These are phyloP conservation scores for Xylaria sp. DNA, from an alignment of 2,329 filamentous ascomycete species.

Conservation along the genomic window DNA sequence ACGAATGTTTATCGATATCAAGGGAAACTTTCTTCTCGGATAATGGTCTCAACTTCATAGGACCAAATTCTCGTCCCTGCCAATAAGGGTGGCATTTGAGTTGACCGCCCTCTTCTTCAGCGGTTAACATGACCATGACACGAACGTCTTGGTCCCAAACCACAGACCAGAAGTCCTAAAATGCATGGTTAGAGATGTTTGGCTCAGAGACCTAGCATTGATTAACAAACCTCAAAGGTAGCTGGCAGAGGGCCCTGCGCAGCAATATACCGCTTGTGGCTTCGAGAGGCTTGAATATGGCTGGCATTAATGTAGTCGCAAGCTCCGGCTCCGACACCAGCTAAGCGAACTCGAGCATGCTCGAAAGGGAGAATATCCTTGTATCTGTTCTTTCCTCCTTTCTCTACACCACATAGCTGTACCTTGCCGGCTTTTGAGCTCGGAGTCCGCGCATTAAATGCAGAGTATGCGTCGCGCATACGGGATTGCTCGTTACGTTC, in stretches of 20 bases:
- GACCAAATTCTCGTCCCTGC: slow-evolving; percentile 81
- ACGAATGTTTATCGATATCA: slow-evolving; percentile 69
- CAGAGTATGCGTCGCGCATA: slow-evolving; percentile 82
- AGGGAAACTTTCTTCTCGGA: slow-evolving; percentile 86
- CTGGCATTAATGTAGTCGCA: slow-evolving; percentile 98
- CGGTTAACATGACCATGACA: slow-evolving; percentile 95
- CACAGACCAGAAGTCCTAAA: slow-evolving; percentile 95
- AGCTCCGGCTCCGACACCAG: slow-evolving; percentile 70
- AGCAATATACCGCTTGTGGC: slow-evolving; percentile 93
- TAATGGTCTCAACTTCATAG: slow-evolving; percentile 77
- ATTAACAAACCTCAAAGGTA: slow-evolving; percentile 82
- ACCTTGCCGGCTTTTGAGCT: slow-evolving; percentile 56
- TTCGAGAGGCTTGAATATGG: slow-evolving; percentile 80
- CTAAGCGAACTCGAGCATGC: slow-evolving; percentile 85
- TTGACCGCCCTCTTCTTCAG: slow-evolving; percentile 91
- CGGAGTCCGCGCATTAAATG: slow-evolving; percentile 57
- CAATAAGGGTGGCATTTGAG: slow-evolving; percentile 97
- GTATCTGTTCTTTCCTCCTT: slow-evolving; percentile 94
- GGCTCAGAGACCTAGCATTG: not conserved
- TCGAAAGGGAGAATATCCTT: slow-evolving; percentile 98
- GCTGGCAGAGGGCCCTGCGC: slow-evolving; percentile 92
- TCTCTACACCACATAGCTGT: slow-evolving; percentile 90
- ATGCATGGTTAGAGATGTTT: slow-evolving; percentile 45
- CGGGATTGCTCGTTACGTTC: slow-evolving; percentile 87
- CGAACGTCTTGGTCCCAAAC: slow-evolving; percentile 97